phyloP scores from a whole-genome alignment of 805 yeast genomes.

The Pichia heedii region DNA sequence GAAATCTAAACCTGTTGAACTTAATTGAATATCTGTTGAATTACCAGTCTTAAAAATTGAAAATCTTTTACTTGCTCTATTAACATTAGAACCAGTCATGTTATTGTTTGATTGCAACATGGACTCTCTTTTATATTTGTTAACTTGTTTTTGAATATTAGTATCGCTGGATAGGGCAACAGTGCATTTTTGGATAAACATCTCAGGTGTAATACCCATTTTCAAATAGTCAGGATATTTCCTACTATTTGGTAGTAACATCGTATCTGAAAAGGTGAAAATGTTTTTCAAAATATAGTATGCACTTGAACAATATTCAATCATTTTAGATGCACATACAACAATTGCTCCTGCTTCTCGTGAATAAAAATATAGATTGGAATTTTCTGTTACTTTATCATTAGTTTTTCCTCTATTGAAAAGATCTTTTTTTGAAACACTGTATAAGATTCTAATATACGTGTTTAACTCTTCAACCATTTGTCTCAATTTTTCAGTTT shows the following conservation, averaged over 20 bases:
- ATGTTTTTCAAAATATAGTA: constrained; percentile 47
- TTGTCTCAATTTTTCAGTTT: constrained; percentile 32
- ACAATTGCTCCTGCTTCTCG: constrained; percentile 49
- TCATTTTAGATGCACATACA: constrained; percentile 33
- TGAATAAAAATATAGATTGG: constrained; percentile 43
- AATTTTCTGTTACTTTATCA: neutral
- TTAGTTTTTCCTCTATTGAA: neutral
- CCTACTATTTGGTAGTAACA: constrained; percentile 48
- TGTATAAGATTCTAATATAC: constrained; percentile 53
- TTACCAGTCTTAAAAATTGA: constrained; percentile 44
- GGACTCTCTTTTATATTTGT: constrained; percentile 7
- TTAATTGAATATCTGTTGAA: constrained; percentile 38
- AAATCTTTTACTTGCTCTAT: constrained; percentile 30
- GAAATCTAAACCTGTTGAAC: constrained; percentile 39
- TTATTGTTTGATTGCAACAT: neutral
- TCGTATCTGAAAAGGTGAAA: constrained; percentile 48
- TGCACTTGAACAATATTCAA: constrained; percentile 36
- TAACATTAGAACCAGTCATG: neutral
- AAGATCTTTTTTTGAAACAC: constrained; percentile 17
- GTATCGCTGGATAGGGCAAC: constrained; percentile 43
- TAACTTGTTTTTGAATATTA: constrained; percentile 23
- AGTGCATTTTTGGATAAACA: constrained; percentile 54
- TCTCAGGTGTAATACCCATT: constrained; percentile 49
- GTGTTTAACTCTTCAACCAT: constrained; percentile 58
- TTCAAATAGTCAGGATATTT: constrained; percentile 56